A percentile compares a stretch with the other conserved stretches of the same genome.
Conservation (phyloP, 768 basidiomycete species). For the Lactifluus piperatus region DNA sequence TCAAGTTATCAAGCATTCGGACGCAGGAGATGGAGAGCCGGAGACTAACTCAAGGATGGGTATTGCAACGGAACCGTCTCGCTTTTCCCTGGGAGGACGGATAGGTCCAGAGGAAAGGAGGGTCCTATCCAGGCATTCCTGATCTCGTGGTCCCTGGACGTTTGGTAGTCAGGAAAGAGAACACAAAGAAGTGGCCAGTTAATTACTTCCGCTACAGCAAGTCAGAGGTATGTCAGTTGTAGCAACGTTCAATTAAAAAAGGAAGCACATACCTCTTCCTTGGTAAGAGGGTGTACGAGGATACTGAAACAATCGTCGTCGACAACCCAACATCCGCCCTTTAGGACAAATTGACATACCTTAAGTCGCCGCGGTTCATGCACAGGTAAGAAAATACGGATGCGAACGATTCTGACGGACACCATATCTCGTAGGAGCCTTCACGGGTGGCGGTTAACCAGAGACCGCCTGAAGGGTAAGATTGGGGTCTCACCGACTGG, state of each 20-base stretch:
- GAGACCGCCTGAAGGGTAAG: neutral
- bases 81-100: conserved; percentile 40
- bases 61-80: conserved; percentile 62
- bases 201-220: conserved; percentile 31
- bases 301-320: conserved; percentile 36
- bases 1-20: neutral
- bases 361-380: conserved; percentile 56
- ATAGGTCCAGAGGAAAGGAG: conserved; percentile 57
- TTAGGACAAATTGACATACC: conserved; percentile 34
- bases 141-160: conserved; percentile 55
- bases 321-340: neutral
- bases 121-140: conserved; percentile 70
- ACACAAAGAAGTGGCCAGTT: too few relatives aligned
- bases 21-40: neutral
- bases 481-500: conserved; percentile 48
- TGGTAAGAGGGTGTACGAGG: conserved; percentile 66
- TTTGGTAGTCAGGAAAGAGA: neutral
- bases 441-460: neutral
- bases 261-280: conserved; percentile 45
- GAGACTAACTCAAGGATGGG: conserved; percentile 31
- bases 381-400: conserved; percentile 73
- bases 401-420: conserved; percentile 61
- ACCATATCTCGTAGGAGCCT: conserved; percentile 84
- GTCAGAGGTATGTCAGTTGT: neutral
- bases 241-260: neutral